Evolutionary conservation across 352 stramenopile species (phyloP).

Genomic region (Phytophthora meadii): DNA sequence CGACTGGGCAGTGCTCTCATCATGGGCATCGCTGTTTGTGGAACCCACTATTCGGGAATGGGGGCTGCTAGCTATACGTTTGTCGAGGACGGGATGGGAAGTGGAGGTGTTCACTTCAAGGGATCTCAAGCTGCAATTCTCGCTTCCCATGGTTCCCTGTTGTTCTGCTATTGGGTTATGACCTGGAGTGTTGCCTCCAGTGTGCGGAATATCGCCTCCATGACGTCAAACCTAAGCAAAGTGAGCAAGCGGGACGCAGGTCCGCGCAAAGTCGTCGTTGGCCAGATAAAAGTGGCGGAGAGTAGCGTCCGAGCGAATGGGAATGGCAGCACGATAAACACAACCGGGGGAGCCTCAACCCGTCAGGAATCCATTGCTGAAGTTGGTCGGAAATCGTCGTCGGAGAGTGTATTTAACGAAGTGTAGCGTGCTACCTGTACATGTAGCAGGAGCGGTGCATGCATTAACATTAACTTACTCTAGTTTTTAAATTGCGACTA

Average conservation of each 20-base stretch:
- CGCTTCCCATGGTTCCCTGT: conserved; percentile 54
- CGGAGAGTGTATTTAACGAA: conserved; percentile 26
- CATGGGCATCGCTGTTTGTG: conserved; percentile 73
- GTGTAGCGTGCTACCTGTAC: conserved; percentile 9
- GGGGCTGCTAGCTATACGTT: conserved; percentile 48
- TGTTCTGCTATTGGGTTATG: conserved; percentile 71
- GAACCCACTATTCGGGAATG: conserved; percentile 71
- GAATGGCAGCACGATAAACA: background rate
- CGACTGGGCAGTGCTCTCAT: conserved; percentile 60
- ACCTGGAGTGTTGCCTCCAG: conserved; percentile 39
- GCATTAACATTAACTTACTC: too few species aligned
- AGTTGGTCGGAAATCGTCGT: conserved; percentile 15
- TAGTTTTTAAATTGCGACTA: too few species aligned
- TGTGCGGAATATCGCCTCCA: conserved; percentile 35
- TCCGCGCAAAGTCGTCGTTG: conserved; percentile 22
- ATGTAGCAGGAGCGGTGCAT: too few species aligned
- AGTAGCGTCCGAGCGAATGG: conserved; percentile 12
- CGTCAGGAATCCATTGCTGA: conserved; percentile 21
- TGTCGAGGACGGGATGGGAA: conserved; percentile 33
- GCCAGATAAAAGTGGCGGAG: conserved; percentile 13
- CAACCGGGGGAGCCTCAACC: background rate
- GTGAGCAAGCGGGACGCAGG: conserved; percentile 26
- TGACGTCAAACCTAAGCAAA: conserved; percentile 28
- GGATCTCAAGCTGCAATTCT: conserved; percentile 38
- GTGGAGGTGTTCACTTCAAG: conserved; percentile 40